A percentile compares a stretch with the other conserved stretches of the same genome.
Conservation (phyloP, 148 eudicot species). For the Camellia japonica region DNA sequence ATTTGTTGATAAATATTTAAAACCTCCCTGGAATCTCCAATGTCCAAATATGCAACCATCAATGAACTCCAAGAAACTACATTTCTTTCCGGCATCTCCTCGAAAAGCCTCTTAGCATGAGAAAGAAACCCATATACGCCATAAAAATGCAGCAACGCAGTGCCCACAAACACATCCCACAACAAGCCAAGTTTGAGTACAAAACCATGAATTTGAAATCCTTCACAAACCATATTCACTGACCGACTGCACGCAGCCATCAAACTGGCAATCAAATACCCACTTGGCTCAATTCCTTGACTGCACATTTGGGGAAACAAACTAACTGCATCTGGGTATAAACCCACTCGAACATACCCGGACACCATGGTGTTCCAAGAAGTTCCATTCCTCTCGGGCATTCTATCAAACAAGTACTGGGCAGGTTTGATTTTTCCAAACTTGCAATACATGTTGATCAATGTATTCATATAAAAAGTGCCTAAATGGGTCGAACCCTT, state of each 20-base stretch:
- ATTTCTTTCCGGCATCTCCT: constrained; percentile 61
- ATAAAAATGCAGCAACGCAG: constrained; percentile 65
- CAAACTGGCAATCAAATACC: constrained; percentile 57
- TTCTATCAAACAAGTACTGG: constrained; percentile 55
- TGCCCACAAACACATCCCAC: constrained; percentile 53
- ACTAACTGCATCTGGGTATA: constrained; percentile 33
- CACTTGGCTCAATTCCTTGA: constrained; percentile 38
- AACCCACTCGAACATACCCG: constrained; percentile 48
- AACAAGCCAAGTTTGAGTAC: constrained; percentile 51
- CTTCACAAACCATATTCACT: constrained; percentile 47
- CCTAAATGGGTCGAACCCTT: constrained; percentile 40
- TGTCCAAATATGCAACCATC: constrained; percentile 55
- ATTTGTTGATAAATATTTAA: constrained; percentile 41
- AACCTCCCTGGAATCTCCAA: constrained; percentile 35
- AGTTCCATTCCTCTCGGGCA: constrained; percentile 64
- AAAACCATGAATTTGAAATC: constrained; percentile 56
- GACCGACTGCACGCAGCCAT: constrained; percentile 59
- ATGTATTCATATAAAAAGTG: constrained; percentile 52
- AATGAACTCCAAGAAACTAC: constrained; percentile 76
- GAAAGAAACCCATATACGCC: constrained; percentile 45
- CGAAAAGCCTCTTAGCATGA: constrained; percentile 45
- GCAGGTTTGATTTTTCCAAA: constrained; percentile 45
- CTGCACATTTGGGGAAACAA: constrained; percentile 53
- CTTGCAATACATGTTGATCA: constrained; percentile 61
- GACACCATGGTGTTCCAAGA: constrained; percentile 79